Percentiles rank a stretch among this genome's conserved stretches.
These are phyloP conservation scores for Primulina eburnea DNA, from an alignment of 257 asterid species.

Conservation along the genomic window DNA sequence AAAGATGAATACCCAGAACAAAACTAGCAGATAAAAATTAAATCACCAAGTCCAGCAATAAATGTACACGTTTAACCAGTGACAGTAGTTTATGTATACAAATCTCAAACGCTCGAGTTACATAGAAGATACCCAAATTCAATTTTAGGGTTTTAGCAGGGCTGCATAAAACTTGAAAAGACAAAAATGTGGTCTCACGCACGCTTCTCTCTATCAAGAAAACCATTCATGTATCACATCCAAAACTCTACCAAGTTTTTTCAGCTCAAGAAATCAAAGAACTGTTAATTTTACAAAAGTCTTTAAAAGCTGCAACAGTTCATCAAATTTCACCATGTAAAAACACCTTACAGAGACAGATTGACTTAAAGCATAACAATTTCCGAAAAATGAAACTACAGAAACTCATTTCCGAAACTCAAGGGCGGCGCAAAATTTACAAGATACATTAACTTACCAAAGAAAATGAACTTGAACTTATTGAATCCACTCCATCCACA, in stretches of 20 bases:
- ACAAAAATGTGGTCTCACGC: background rate
- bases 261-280: constrained; percentile 1
- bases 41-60: background rate
- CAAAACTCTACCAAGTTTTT: background rate
- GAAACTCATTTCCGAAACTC: constrained; percentile 13
- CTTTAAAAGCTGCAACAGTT: constrained; percentile 4
- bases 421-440: background rate
- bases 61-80: background rate
- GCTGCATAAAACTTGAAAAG: background rate
- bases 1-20: background rate
- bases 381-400: background rate
- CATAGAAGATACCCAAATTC: background rate
- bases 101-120: background rate
- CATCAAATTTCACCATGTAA: constrained; percentile 6
- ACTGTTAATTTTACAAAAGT: background rate
- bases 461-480: constrained; percentile 40
- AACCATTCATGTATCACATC: background rate
- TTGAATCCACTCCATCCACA: constrained; percentile 60
- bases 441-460: constrained; percentile 42
- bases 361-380: background rate
- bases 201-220: background rate
- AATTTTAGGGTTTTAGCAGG: background rate
- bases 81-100: background rate
- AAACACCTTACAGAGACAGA: constrained; percentile 1
- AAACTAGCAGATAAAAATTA: background rate